Percentiles rank a stretch among this genome's conserved stretches.
These are phyloP conservation scores for Pichia sp. DNA, from an alignment of 1,139 yeast genomes.

Conservation along the genomic window DNA sequence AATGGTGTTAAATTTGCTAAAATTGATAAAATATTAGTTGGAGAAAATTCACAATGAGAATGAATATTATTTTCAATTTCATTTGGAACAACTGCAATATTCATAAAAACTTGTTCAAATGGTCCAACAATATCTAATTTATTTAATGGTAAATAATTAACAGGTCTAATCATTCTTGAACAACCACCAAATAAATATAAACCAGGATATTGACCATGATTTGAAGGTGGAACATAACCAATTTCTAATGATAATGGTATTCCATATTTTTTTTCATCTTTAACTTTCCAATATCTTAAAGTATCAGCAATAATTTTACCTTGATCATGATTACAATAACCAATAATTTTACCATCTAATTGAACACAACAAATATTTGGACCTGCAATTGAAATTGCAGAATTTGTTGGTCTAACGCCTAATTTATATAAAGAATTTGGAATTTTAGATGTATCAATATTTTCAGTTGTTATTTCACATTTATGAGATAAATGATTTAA, in stretches of 20 bases:
- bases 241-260: conserved; percentile 84
- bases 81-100: conserved; percentile 89
- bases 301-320: conserved; percentile 87
- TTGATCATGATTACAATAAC: conserved; percentile 90
- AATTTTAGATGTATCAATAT: conserved; percentile 66
- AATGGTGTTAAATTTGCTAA: conserved; percentile 95
- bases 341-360: conserved; percentile 85
- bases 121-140: conserved; percentile 91
- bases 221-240: conserved; percentile 92
- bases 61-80: conserved; percentile 81
- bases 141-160: conserved; percentile 77
- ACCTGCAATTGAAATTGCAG: conserved; percentile 66
- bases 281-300: conserved; percentile 87
- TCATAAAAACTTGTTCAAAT: conserved; percentile 95
- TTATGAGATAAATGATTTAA: conserved; percentile 94
- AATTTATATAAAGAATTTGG: conserved; percentile 61
- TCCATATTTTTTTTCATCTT: conserved; percentile 51
- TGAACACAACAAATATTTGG: conserved; percentile 86
- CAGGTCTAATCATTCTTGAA: conserved; percentile 96
- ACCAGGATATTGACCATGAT: conserved; percentile 97
- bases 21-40: conserved; percentile 89
- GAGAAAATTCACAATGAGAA: conserved; percentile 89
- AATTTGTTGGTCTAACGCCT: conserved; percentile 77
- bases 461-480: conserved; percentile 77
- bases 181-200: conserved; percentile 83